Conservation (phyloP, 495 filamentous ascomycete genomes). For the Xylaria castorea region DNA sequence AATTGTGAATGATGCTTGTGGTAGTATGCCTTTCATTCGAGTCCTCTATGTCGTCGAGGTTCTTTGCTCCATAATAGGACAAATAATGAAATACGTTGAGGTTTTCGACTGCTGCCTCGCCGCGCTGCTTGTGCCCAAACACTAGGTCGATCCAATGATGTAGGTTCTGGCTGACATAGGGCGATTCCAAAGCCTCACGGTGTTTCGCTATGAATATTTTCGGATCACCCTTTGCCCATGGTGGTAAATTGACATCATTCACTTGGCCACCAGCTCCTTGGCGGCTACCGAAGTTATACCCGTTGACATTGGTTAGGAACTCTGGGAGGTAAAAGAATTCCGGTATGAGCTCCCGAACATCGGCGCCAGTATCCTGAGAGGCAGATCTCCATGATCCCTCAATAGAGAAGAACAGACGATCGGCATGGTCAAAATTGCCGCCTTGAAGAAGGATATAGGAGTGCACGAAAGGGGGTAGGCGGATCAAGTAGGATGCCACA, state of each 20-base stretch:
- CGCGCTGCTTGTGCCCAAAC: conserved; percentile 94
- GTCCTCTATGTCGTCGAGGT: conserved; percentile 91
- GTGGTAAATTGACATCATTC: conserved; percentile 83
- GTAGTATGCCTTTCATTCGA: conserved; percentile 82
- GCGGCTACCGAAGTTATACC: conserved; percentile 87
- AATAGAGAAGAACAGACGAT: conserved; percentile 93
- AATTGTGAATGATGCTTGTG: conserved; percentile 97
- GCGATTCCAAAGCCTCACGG: conserved; percentile 91
- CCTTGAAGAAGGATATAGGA: conserved; percentile 97
- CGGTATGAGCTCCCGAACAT: conserved; percentile 91
- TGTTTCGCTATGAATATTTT: conserved; percentile 96
- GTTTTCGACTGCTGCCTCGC: conserved; percentile 88
- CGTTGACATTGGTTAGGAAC: conserved; percentile 88
- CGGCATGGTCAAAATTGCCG: conserved; percentile 94
- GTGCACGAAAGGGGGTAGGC: conserved; percentile 93
- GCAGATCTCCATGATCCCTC: conserved; percentile 90
- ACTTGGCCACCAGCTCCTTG: conserved; percentile 81
- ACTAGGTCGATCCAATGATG: conserved; percentile 97
- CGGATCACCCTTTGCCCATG: conserved; percentile 96
- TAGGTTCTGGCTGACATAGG: conserved; percentile 86
- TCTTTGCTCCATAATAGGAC: conserved; percentile 91
- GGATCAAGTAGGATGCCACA: conserved; percentile 93
- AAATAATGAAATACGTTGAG: conserved; percentile 96
- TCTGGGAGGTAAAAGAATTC: conserved; percentile 98
- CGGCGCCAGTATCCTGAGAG: conserved; percentile 86